Conservation (phyloP, 1,284 basidiomycete genomes). For the Ceratobasidium sp. region DNA sequence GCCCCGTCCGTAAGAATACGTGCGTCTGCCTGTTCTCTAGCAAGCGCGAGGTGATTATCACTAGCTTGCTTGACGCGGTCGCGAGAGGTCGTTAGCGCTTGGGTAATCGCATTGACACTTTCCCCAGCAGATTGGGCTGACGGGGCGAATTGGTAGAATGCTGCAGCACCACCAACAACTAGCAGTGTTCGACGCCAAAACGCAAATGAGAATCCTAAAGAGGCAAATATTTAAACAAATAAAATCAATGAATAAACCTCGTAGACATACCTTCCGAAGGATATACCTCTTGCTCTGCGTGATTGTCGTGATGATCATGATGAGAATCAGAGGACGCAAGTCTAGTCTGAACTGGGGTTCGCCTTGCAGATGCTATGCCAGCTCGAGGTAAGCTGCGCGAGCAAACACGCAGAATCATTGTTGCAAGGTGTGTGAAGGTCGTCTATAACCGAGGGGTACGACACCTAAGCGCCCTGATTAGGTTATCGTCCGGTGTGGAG, state of each 20-base stretch:
- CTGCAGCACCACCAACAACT: conserved; percentile 53
- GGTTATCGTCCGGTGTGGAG: neutral
- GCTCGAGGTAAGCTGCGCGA: conserved; percentile 38
- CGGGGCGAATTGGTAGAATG: conserved; percentile 57
- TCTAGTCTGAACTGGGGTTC: conserved; percentile 15
- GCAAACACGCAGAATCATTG: conserved; percentile 40
- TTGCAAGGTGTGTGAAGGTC: conserved; percentile 28
- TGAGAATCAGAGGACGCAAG: conserved; percentile 35
- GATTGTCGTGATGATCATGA: conserved; percentile 43
- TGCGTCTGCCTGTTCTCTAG: conserved; percentile 58
- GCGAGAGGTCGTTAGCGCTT: conserved; percentile 54
- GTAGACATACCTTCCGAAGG: conserved; percentile 39
- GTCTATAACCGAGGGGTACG: neutral
- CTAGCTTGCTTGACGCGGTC: conserved; percentile 52
- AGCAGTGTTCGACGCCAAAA: conserved; percentile 57
- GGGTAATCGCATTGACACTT: conserved; percentile 52
- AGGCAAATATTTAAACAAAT: neutral
- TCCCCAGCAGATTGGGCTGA: conserved; percentile 52
- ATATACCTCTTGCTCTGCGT: conserved; percentile 25
- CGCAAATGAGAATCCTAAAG: conserved; percentile 58
- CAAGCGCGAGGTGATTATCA: conserved; percentile 60
- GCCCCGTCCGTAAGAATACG: conserved; percentile 62
- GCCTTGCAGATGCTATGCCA: conserved; percentile 15
- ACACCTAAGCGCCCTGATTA: conserved; percentile 34
- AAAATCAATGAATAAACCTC: neutral